phyloP scores from a whole-genome alignment of 371 early-diverging fungal species.

The Mucor saturninus region DNA sequence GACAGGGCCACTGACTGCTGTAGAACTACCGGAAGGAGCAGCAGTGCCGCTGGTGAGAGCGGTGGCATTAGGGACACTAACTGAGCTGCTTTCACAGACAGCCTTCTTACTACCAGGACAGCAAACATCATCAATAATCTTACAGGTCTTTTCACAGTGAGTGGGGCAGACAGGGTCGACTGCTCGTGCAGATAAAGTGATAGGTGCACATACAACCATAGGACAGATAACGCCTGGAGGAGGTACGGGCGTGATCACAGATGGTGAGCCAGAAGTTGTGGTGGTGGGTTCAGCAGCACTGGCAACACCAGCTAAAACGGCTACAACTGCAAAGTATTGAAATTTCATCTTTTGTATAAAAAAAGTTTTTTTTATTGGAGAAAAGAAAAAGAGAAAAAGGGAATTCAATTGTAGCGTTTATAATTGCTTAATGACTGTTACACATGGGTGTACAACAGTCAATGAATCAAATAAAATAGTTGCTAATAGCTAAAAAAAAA shows the following conservation, averaged over 20 bases:
- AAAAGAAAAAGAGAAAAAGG: constrained; percentile 1
- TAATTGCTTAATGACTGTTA: neutral
- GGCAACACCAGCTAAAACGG: constrained; percentile 2
- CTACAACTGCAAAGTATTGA: neutral
- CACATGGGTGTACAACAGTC: neutral
- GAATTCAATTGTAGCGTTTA: neutral
- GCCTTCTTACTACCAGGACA: constrained; percentile 30
- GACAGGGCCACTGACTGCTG: neutral
- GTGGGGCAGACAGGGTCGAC: constrained; percentile 15
- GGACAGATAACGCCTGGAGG: constrained; percentile 22
- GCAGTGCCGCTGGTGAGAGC: too few relatives aligned
- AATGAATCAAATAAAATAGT: neutral
- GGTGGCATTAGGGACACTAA: neutral
- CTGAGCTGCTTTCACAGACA: constrained; percentile 7
- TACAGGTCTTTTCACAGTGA: constrained; percentile 13
- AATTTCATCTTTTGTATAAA: neutral
- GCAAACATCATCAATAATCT: constrained; percentile 27
- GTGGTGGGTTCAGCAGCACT: neutral
- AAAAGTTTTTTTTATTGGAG: neutral
- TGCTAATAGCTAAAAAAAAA: neutral
- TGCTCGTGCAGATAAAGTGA: constrained; percentile 1
- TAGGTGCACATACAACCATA: constrained; percentile 24
- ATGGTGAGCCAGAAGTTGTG: neutral
- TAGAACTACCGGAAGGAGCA: neutral
- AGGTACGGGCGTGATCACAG: neutral